phyloP scores from a whole-genome alignment of 345 rosid species.

The Eutrema japonicum region DNA sequence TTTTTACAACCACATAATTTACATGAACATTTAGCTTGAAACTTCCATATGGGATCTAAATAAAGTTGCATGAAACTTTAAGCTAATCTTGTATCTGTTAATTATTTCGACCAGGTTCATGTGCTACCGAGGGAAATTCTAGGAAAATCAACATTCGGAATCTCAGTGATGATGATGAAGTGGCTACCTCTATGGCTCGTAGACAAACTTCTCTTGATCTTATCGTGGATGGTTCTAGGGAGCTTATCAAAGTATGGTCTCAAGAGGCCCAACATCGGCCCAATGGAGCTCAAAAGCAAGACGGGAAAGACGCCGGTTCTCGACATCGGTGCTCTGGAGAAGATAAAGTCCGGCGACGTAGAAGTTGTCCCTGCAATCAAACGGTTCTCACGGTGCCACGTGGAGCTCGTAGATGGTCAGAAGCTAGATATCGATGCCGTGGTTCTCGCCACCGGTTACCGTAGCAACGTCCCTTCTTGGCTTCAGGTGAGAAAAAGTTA shows the following conservation, averaged over 20 bases:
- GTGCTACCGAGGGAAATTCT: slow-evolving; percentile 63
- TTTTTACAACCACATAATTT: background rate
- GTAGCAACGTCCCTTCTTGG: slow-evolving; percentile 76
- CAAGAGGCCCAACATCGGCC: slow-evolving; percentile 69
- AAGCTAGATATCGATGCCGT: slow-evolving; percentile 60
- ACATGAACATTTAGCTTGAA: background rate
- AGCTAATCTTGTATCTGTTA: slow-evolving; percentile 20
- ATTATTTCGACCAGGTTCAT: slow-evolving; percentile 53
- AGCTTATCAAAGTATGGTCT: slow-evolving; percentile 61
- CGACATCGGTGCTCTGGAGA: slow-evolving; percentile 74
- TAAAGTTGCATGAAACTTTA: background rate
- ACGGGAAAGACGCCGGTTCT: slow-evolving; percentile 83
- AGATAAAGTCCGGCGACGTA: slow-evolving; percentile 68
- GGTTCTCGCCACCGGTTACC: slow-evolving; percentile 77
- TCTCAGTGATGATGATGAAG: slow-evolving; percentile 58
- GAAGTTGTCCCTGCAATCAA: slow-evolving; percentile 71
- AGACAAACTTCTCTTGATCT: slow-evolving; percentile 60
- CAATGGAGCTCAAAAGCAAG: slow-evolving; percentile 61
- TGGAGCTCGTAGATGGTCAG: slow-evolving; percentile 66
- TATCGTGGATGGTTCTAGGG: slow-evolving; percentile 66
- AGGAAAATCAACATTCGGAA: slow-evolving; percentile 66
- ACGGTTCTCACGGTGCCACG: slow-evolving; percentile 54
- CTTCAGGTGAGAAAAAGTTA: slow-evolving; percentile 58
- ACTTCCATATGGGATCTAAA: no score
- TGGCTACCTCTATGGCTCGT: slow-evolving; percentile 84